phyloP scores from a whole-genome alignment of 352 stramenopile species.

The Blastocystis sp. region DNA sequence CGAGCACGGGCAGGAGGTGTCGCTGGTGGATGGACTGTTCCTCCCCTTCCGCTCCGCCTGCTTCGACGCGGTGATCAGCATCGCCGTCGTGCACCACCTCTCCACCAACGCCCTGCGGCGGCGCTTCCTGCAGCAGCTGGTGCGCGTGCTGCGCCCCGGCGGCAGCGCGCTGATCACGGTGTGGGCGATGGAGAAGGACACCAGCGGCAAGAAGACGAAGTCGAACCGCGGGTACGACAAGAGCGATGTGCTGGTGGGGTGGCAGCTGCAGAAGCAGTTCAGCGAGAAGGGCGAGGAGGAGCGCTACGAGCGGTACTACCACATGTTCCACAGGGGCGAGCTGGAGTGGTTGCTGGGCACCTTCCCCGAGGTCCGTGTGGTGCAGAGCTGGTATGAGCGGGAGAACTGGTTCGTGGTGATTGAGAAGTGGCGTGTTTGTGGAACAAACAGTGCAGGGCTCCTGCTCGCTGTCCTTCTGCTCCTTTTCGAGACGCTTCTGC shows the following conservation, averaged over 20 bases:
- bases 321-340: conserved; percentile 81
- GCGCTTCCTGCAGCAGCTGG: conserved; percentile 77
- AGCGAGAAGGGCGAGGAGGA: conserved; percentile 57
- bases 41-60: conserved; percentile 76
- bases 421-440: conserved; percentile 50
- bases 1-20: conserved; percentile 72
- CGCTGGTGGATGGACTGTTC: conserved; percentile 79
- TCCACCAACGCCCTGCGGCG: conserved; percentile 77
- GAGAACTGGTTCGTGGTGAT: conserved; percentile 71
- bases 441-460: neutral
- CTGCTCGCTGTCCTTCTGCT: neutral
- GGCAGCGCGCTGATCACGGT: conserved; percentile 79
- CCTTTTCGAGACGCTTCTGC: neutral
- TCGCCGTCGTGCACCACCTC: conserved; percentile 85
- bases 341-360: conserved; percentile 77
- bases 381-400: conserved; percentile 64
- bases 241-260: conserved; percentile 80
- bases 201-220: conserved; percentile 30
- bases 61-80: conserved; percentile 82
- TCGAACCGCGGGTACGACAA: conserved; percentile 19
- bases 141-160: conserved; percentile 77
- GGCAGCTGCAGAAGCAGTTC: conserved; percentile 68
- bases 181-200: conserved; percentile 81
- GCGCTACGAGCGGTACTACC: conserved; percentile 82
- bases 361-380: conserved; percentile 28